A percentile compares a stretch with the other conserved stretches of the same genome.
Evolutionary conservation across 257 asterid genomes (phyloP).

Genomic region (Gentiana dahurica): DNA sequence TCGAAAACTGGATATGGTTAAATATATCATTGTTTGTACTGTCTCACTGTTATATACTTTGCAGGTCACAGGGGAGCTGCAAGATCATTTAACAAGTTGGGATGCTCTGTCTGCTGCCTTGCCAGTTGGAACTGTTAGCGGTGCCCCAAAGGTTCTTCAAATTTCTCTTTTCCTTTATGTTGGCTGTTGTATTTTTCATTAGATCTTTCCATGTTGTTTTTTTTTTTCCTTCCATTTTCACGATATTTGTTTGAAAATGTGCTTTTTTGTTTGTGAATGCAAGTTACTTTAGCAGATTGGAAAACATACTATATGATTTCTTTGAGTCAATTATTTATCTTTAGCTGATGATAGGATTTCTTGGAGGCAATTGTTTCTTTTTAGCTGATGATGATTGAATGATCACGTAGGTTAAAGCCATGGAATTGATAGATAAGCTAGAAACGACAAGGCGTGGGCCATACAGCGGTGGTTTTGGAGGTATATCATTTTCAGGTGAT

Average conservation of each 20-base stretch:
- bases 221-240: neutral
- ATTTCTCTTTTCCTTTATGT: conserved; percentile 6
- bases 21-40: neutral
- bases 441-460: conserved; percentile 92
- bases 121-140: conserved; percentile 99
- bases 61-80: conserved; percentile 86
- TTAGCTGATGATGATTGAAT: too few relatives aligned
- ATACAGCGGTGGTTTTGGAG: conserved; percentile 97
- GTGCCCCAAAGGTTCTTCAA: conserved; percentile 89
- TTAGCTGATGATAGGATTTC: too few relatives aligned
- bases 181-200: too few relatives aligned
- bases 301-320: too few relatives aligned
- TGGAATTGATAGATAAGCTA: conserved; percentile 84
- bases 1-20: conserved; percentile 3
- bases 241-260: too few relatives aligned
- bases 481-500: conserved; percentile 82
- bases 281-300: too few relatives aligned
- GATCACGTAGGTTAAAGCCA: conserved; percentile 69
- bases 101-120: conserved; percentile 94
- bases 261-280: too few relatives aligned
- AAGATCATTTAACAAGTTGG: conserved; percentile 74
- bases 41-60: conserved; percentile 3
- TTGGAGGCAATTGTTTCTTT: too few relatives aligned
- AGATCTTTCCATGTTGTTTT: neutral
- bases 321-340: too few relatives aligned